phyloP scores from a whole-genome alignment of 129 eudicot species.

The Escallonia herrerae region DNA sequence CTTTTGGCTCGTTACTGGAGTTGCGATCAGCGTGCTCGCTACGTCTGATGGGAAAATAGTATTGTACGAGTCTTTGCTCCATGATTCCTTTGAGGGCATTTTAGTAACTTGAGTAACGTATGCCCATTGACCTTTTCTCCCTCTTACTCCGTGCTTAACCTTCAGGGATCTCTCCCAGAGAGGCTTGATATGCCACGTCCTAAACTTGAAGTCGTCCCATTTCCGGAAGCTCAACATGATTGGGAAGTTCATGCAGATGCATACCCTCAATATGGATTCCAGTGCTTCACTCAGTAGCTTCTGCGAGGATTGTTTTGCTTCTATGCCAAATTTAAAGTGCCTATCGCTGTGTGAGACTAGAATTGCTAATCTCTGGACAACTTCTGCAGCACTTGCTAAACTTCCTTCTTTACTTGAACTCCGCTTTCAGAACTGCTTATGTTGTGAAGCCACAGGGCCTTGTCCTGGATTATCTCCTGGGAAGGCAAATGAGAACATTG shows the following conservation, averaged over 20 bases:
- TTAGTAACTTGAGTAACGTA: too few species aligned
- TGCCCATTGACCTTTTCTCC: too few species aligned
- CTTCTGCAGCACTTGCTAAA: constrained; percentile 68
- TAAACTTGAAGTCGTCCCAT: constrained; percentile 70
- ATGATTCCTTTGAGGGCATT: too few species aligned
- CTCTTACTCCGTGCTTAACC: background rate
- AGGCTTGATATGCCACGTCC: constrained; percentile 65
- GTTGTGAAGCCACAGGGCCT: too few species aligned
- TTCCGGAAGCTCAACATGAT: constrained; percentile 77
- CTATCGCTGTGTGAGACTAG: constrained; percentile 83
- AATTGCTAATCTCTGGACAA: constrained; percentile 81
- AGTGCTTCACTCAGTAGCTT: constrained; percentile 75
- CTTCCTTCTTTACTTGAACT: constrained; percentile 69
- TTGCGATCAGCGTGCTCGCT: too few species aligned
- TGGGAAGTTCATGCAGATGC: constrained; percentile 66
- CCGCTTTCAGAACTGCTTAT: constrained; percentile 81
- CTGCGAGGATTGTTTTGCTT: constrained; percentile 74
- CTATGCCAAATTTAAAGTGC: constrained; percentile 72
- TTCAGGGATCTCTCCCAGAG: constrained; percentile 66
- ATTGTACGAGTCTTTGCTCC: background rate
- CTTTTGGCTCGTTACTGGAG: background rate
- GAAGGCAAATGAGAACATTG: too few species aligned
- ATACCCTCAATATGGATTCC: constrained; percentile 77
- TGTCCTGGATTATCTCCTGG: too few species aligned
- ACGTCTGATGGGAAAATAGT: too few species aligned